A percentile compares a stretch with the other conserved stretches of the same genome.
These are phyloP conservation scores for Sugiyamaella marilandica DNA, from an alignment of 805 yeast genomes.

Conservation along the genomic window DNA sequence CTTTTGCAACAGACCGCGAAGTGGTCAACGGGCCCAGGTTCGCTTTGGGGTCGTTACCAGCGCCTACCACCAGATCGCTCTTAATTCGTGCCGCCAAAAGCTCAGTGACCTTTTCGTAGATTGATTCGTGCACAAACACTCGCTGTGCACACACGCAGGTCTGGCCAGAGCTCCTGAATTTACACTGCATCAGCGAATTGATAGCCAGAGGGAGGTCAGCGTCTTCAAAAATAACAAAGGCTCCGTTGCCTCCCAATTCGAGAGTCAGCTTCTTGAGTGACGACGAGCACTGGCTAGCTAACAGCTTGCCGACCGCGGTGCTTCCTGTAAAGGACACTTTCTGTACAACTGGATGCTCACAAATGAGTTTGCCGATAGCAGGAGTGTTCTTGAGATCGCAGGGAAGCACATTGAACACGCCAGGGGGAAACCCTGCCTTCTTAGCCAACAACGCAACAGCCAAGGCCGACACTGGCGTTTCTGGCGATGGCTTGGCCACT, in stretches of 20 bases:
- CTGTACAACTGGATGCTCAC: constrained; percentile 51
- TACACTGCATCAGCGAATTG: constrained; percentile 58
- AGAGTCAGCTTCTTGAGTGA: constrained; percentile 66
- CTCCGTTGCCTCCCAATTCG: constrained; percentile 81
- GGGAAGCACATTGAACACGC: constrained; percentile 58
- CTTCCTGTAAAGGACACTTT: constrained; percentile 79
- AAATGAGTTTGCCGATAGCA: constrained; percentile 50
- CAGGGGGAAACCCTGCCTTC: constrained; percentile 68
- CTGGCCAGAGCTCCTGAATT: constrained; percentile 75
- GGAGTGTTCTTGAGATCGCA: constrained; percentile 34
- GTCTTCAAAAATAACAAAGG: constrained; percentile 69
- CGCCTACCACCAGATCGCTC: constrained; percentile 48
- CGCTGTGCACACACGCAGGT: constrained; percentile 80
- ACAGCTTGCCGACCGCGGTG: constrained; percentile 63
- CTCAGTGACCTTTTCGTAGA: constrained; percentile 59
- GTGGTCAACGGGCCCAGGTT: constrained; percentile 79
- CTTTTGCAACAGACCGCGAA: constrained; percentile 56
- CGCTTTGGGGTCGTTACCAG: constrained; percentile 52
- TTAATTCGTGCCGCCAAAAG: constrained; percentile 43
- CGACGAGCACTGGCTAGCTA: constrained; percentile 55
- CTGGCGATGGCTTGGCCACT: constrained; percentile 70
- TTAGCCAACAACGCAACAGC: constrained; percentile 57
- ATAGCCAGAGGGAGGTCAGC: constrained; percentile 65
- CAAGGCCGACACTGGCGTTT: constrained; percentile 68
- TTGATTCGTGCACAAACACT: constrained; percentile 55